Evolutionary conservation across 345 rosid species (phyloP).

Genomic region (Hypericum androsaemum): DNA sequence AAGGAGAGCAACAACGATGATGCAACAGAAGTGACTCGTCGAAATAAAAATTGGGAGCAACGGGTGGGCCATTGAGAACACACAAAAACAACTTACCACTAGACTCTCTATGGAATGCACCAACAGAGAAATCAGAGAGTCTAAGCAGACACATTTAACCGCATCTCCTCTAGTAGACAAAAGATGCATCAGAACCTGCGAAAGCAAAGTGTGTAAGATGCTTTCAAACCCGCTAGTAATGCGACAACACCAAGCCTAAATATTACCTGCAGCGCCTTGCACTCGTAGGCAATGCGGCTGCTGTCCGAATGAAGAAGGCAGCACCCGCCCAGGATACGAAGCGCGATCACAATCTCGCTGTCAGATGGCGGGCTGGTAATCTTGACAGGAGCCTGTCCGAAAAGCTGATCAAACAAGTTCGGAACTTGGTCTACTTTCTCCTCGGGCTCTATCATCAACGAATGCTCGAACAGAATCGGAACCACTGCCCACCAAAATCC

Average conservation of each 20-base stretch:
- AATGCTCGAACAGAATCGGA: conserved; percentile 65
- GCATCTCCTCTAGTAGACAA: conserved; percentile 65
- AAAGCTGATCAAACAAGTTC: conserved; percentile 60
- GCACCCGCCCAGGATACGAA: conserved; percentile 88
- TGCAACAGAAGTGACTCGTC: neutral
- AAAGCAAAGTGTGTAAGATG: neutral
- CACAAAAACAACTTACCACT: conserved; percentile 37
- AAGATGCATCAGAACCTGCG: conserved; percentile 48
- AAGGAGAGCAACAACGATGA: neutral
- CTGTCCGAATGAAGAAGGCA: conserved; percentile 81
- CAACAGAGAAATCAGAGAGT: conserved; percentile 75
- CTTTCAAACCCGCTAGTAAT: no score
- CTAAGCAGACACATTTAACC: conserved; percentile 91
- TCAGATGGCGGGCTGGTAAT: conserved; percentile 78
- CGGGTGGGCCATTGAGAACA: neutral
- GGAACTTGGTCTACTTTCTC: conserved; percentile 42
- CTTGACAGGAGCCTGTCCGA: conserved; percentile 70
- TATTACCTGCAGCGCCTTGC: conserved; percentile 63
- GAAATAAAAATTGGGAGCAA: neutral
- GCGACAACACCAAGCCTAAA: no score
- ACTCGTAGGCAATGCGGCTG: conserved; percentile 68
- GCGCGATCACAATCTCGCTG: conserved; percentile 73
- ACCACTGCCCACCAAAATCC: conserved; percentile 40
- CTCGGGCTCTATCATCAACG: conserved; percentile 47
- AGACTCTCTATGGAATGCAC: conserved; percentile 87